A percentile compares a stretch with the other conserved stretches of the same genome.
phyloP scores from a whole-genome alignment of 163 green algal species.

The Coccomyxa subellipsoidea region DNA sequence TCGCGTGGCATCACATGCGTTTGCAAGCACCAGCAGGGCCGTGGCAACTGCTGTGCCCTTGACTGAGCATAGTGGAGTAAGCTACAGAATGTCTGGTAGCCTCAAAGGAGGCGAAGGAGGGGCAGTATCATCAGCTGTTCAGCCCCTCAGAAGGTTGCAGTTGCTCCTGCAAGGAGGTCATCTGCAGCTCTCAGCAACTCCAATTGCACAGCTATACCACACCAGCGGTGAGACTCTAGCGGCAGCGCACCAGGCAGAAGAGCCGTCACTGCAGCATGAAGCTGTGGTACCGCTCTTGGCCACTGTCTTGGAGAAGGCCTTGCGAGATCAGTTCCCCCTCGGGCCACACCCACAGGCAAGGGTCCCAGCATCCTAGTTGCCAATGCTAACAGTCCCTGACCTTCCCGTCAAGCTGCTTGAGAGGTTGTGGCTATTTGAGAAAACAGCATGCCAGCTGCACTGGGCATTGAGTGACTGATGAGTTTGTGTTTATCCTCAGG shows the following conservation, averaged over 20 bases:
- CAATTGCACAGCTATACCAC: not conserved
- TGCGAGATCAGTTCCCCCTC: not conserved
- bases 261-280: not conserved
- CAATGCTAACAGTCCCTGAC: not conserved
- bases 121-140: not conserved
- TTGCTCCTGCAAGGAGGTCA: not conserved
- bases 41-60: not conserved
- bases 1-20: not conserved
- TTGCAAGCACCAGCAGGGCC: not conserved
- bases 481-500: too few species aligned
- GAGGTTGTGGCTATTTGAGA: too few species aligned
- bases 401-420: not conserved
- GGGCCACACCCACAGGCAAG: not conserved
- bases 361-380: not conserved
- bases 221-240: not conserved
- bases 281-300: not conserved
- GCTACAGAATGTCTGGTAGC: not conserved
- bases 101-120: not conserved
- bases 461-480: too few species aligned
- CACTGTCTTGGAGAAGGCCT: not conserved
- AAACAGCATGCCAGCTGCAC: too few species aligned
- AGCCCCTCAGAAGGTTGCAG: not conserved
- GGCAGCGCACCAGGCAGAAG: not conserved
- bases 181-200: not conserved
- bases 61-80: not conserved